Evolutionary conservation across 805 yeast species (phyloP).

Genomic region (Metschnikowia noctiluminum): DNA sequence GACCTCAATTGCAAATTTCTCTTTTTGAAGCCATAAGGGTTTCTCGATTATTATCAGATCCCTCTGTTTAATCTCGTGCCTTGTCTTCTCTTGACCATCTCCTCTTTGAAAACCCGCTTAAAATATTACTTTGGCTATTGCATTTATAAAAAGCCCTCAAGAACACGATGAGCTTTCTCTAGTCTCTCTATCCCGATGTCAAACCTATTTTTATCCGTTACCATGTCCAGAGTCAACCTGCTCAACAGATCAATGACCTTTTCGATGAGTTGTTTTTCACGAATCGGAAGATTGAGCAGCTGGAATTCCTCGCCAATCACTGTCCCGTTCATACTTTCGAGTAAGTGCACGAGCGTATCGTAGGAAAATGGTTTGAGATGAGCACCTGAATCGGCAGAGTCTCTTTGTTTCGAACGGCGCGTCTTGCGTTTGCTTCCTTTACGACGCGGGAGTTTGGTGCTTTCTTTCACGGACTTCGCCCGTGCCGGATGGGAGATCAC

Average conservation of each 20-base stretch:
- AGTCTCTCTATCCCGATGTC: constrained; percentile 77
- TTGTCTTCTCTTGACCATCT: too few species aligned
- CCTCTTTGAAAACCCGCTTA: too few species aligned
- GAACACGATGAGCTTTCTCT: constrained; percentile 75
- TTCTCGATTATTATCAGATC: too few species aligned
- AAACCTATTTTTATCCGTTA: constrained; percentile 74
- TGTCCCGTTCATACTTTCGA: constrained; percentile 59
- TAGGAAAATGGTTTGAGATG: constrained; percentile 38
- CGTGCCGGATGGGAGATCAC: constrained; percentile 29
- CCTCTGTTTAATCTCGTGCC: too few species aligned
- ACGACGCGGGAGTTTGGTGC: constrained; percentile 18
- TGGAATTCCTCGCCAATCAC: constrained; percentile 70
- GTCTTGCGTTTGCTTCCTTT: constrained; percentile 22
- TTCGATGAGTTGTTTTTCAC: constrained; percentile 78
- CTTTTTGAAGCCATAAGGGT: too few species aligned
- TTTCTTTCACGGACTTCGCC: constrained; percentile 33
- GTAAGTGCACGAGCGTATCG: constrained; percentile 45
- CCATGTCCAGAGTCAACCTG: constrained; percentile 86
- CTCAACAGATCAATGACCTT: constrained; percentile 82
- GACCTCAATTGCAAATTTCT: too few species aligned
- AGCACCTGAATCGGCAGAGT: constrained; percentile 3
- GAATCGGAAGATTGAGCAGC: constrained; percentile 65
- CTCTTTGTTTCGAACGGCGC: constrained; percentile 12
- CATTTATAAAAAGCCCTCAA: constrained; percentile 70
- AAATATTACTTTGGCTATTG: too few species aligned